Evolutionary conservation across 2,329 filamentous ascomycete genomes (phyloP).

Genomic region (Calonectria honghensis): DNA sequence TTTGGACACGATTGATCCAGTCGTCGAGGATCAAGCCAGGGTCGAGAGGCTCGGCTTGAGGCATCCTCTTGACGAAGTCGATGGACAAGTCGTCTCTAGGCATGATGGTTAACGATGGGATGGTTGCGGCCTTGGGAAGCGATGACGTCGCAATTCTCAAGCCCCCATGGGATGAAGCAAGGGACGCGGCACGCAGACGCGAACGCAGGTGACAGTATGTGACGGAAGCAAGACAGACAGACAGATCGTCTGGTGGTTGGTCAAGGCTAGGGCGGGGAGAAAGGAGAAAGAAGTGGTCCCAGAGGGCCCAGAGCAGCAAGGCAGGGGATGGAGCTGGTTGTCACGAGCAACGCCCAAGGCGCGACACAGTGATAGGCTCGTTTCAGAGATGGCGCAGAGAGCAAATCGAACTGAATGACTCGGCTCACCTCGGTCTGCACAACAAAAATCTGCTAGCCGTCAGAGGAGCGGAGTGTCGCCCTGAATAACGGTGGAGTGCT

Average conservation of each 20-base stretch:
- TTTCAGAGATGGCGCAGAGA: conserved; percentile 52
- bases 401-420: conserved; percentile 58
- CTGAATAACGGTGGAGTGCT: conserved; percentile 20
- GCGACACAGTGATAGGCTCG: conserved; percentile 51
- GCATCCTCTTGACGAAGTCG: conserved; percentile 81
- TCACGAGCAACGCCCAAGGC: conserved; percentile 58
- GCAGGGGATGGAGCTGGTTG: conserved; percentile 52
- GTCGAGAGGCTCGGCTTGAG: conserved; percentile 76
- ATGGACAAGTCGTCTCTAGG: conserved; percentile 84
- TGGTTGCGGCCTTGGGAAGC: conserved; percentile 46
- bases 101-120: conserved; percentile 76
- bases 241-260: conserved; percentile 50
- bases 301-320: conserved; percentile 44
- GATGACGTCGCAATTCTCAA: conserved; percentile 48
- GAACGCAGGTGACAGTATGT: conserved; percentile 42
- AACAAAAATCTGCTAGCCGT: conserved; percentile 47
- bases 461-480: conserved; percentile 29
- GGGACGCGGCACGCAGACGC: conserved; percentile 40
- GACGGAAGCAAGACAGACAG: conserved; percentile 39
- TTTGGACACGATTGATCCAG: conserved; percentile 84
- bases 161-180: conserved; percentile 46
- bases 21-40: conserved; percentile 84
- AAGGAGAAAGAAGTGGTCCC: conserved; percentile 53
- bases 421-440: conserved; percentile 57
- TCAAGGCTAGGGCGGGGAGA: conserved; percentile 48